These are phyloP conservation scores for Trichoderma hamatum DNA, from an alignment of 2,329 filamentous ascomycete species.

Conservation along the genomic window DNA sequence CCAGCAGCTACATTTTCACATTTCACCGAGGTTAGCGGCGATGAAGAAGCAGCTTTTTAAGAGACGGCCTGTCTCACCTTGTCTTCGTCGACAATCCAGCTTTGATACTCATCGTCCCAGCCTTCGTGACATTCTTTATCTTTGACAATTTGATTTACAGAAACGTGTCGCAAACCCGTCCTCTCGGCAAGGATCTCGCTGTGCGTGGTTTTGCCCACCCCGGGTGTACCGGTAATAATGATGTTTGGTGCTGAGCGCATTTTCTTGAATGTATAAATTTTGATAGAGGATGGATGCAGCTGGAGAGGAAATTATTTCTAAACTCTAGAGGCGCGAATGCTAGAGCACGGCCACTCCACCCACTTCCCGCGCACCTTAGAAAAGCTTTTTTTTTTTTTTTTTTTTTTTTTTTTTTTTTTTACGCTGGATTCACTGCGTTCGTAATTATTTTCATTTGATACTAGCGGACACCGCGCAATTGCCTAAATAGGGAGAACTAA, in stretches of 20 bases:
- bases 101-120: slow-evolving; percentile 81
- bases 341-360: slow-evolving; percentile 20
- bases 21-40: neutral
- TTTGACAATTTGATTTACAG: slow-evolving; percentile 90
- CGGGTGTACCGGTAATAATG: slow-evolving; percentile 92
- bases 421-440: neutral
- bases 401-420: neutral
- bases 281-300: neutral
- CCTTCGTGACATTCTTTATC: slow-evolving; percentile 85
- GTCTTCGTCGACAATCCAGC: slow-evolving; percentile 95
- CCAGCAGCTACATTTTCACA: slow-evolving; percentile 64
- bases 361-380: neutral
- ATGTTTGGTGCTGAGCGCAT: slow-evolving; percentile 75
- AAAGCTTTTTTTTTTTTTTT: neutral
- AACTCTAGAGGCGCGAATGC: neutral
- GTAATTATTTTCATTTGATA: slow-evolving; percentile 22
- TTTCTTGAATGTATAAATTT: slow-evolving; percentile 29
- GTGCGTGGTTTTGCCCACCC: slow-evolving; percentile 93
- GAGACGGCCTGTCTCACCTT: slow-evolving; percentile 63
- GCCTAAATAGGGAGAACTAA: slow-evolving; percentile 32
- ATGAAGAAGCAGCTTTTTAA: neutral
- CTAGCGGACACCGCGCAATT: slow-evolving; percentile 24
- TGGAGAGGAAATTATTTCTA: neutral
- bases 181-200: slow-evolving; percentile 77
- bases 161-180: slow-evolving; percentile 78